Evolutionary conservation across 1,139 yeast species (phyloP), one percentile per base, ranked within the genome.

Genomic region (Hanseniaspora sp.): DNA sequence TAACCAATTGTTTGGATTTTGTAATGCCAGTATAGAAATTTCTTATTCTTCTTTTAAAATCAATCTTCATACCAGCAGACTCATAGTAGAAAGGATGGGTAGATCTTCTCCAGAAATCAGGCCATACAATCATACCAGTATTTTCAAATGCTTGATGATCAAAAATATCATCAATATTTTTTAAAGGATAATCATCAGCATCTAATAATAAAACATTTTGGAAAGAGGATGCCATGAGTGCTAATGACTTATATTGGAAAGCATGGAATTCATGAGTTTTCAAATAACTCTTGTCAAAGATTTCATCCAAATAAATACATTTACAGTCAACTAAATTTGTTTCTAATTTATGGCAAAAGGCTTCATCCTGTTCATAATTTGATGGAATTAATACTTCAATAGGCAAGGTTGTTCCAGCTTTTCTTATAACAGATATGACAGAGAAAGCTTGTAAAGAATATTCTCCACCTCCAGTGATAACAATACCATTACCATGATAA

Each of bases 361-460:
- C 81, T 9, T 75, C 64, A 63, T 86, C 95, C 64, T 80, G 86
- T 63, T 84, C 95, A 52, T 62, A 64, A 43, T 74, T 66, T 40
- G 80, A 77, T 6, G 92, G 92, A 56, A 86, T 79, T 58, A 85
- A 72, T 3, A 86, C 80, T 68, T 86, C 95, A n/a, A 86, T 80
- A 0, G 95, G 95, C 42, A 85, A 67, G 35, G 72, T 69, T 1
- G 82, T 77, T 0, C 88, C 87, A 18, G 77, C 67, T 13, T 79
- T 75, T 58, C 95, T 71, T 51, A 86, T 68, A 54, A 82, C 75
- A 63, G 78, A 76, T 58, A 86, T 74, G 1, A 92, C 80, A 30
- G 83, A 69, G 52, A 84, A 69, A n/a, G 88, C 78, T 58, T 84
- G 70, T 75, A 94, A 82, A 63, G 84, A 82, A 70, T 81, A 84